Percentiles rank a stretch among this genome's conserved stretches.
Conservation (phyloP, 2,329 filamentous ascomycete genomes). For the Alternaria brassicae region DNA sequence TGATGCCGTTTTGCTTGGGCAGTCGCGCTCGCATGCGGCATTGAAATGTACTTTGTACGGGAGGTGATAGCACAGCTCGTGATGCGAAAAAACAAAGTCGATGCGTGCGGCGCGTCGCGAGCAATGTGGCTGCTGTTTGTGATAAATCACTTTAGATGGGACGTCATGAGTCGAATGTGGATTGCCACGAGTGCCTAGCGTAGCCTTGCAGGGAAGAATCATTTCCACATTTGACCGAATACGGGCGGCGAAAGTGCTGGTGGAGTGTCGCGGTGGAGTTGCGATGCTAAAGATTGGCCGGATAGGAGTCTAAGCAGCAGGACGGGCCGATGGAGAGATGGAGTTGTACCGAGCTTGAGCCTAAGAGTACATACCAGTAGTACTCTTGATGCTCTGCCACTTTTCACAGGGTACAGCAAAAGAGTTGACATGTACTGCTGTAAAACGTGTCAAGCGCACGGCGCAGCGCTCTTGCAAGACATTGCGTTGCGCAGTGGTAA, state of each 20-base stretch:
- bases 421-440: background rate
- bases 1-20: background rate
- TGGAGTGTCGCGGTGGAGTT: background rate
- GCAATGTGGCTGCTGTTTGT: background rate
- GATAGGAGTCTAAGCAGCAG: background rate
- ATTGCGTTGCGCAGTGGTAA: background rate
- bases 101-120: background rate
- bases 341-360: background rate
- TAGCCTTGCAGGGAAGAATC: background rate
- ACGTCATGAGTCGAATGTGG: background rate
- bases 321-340: background rate
- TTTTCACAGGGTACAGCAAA: background rate
- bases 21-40: background rate
- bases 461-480: background rate
- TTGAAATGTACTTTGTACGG: background rate
- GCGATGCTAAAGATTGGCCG: background rate
- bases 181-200: background rate
- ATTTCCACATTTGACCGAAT: background rate
- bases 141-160: background rate
- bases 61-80: background rate
- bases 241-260: background rate
- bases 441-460: background rate
- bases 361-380: background rate
- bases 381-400: background rate
- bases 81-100: background rate